Evolutionary conservation across 192 early-diverging fungal species (phyloP).

Genomic region (Linderina pennispora): DNA sequence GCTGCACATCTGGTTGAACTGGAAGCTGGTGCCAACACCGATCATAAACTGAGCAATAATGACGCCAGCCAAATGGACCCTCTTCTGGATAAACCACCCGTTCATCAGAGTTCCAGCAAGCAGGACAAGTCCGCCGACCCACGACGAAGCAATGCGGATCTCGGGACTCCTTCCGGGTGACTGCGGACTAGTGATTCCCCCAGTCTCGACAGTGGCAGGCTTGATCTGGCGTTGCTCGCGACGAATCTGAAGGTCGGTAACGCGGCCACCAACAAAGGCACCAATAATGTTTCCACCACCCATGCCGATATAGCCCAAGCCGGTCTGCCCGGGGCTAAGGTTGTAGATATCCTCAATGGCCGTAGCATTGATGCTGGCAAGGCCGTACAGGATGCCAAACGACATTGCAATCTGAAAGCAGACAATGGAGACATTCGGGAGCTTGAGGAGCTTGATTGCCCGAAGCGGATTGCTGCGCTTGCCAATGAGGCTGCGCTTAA

Average conservation of each 20-base stretch:
- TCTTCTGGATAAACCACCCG: not conserved
- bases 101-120: not conserved
- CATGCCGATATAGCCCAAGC: constrained; percentile 16
- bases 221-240: not conserved
- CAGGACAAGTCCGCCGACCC: not conserved
- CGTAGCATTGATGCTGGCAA: constrained; percentile 16
- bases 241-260: not conserved
- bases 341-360: constrained; percentile 7
- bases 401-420: constrained; percentile 12
- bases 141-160: not conserved
- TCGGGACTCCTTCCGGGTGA: no score
- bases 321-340: constrained; percentile 10
- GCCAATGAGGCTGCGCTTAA: not conserved
- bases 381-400: constrained; percentile 23
- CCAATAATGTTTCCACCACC: constrained; percentile 23
- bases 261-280: constrained; percentile 10
- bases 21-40: constrained; percentile 5
- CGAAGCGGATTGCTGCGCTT: not conserved
- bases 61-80: not conserved
- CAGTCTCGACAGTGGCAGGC: not conserved
- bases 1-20: not conserved
- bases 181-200: no score
- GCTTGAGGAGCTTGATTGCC: constrained; percentile 1
- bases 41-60: constrained; percentile 1
- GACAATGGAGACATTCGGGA: constrained; percentile 4